A percentile compares a stretch with the other conserved stretches of the same genome.
These are phyloP conservation scores for Takakia lepidozioides DNA, from an alignment of 225 moss, liverwort and hornwort genomes.

Conservation along the genomic window DNA sequence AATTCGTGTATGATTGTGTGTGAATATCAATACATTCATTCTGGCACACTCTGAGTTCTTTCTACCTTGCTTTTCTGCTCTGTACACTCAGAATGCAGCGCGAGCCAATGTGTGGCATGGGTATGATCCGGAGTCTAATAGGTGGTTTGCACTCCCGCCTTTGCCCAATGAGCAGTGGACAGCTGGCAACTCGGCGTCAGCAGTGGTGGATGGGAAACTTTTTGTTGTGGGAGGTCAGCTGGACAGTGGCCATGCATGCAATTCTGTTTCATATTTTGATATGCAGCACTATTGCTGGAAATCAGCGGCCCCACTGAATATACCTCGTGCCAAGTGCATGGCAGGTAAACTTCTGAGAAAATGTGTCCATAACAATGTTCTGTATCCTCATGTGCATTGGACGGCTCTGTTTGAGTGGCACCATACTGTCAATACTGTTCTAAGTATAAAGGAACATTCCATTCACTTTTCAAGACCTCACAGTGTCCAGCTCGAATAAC, in stretches of 20 bases:
- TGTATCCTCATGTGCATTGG: too few relatives aligned
- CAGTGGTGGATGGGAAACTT: slow-evolving; percentile 91
- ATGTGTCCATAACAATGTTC: too few relatives aligned
- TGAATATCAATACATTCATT: too few relatives aligned
- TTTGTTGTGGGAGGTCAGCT: slow-evolving; percentile 96
- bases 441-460: too few relatives aligned
- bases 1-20: slow-evolving; percentile 16
- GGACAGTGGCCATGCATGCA: slow-evolving; percentile 75
- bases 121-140: slow-evolving; percentile 80
- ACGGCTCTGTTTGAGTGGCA: too few relatives aligned
- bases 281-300: slow-evolving; percentile 94
- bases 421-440: too few relatives aligned
- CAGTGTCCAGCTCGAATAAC: too few relatives aligned
- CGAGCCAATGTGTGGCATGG: slow-evolving; percentile 98
- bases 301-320: slow-evolving; percentile 69
- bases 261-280: slow-evolving; percentile 86
- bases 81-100: slow-evolving; percentile 58
- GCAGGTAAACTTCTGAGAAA: too few relatives aligned
- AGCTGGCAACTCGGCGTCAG: slow-evolving; percentile 84
- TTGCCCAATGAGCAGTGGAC: slow-evolving; percentile 84
- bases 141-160: slow-evolving; percentile 88
- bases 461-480: too few relatives aligned
- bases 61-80: slow-evolving; percentile 6
- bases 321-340: slow-evolving; percentile 93
- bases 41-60: too few relatives aligned